Conservation (phyloP, 768 basidiomycete species). For the Pluteus cervinus region DNA sequence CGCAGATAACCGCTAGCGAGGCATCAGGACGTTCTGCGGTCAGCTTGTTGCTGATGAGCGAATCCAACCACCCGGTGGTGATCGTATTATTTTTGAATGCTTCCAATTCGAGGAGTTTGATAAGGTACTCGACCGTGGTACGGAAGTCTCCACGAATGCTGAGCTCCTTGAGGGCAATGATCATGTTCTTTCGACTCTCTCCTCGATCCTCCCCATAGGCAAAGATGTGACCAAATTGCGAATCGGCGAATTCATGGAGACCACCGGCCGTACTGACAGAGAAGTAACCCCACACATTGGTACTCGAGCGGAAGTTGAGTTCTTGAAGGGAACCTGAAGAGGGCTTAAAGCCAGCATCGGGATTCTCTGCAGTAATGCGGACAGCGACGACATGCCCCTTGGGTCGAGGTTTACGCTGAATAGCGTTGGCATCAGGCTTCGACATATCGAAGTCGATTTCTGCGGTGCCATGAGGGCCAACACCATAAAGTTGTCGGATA, state of each 20-base stretch:
- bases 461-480: slow-evolving; percentile 81
- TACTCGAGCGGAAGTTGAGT: slow-evolving; percentile 98
- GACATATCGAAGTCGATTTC: slow-evolving; percentile 97
- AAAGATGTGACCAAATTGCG: slow-evolving; percentile 99
- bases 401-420: slow-evolving; percentile 92
- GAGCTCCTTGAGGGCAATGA: slow-evolving; percentile 95
- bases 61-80: slow-evolving; percentile 98
- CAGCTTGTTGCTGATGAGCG: slow-evolving; percentile 92
- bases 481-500: slow-evolving; percentile 93
- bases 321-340: slow-evolving; percentile 96
- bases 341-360: slow-evolving; percentile 99
- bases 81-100: slow-evolving; percentile 97
- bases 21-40: slow-evolving; percentile 95
- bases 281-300: slow-evolving; percentile 99
- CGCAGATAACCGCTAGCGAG: slow-evolving; percentile 91
- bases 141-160: slow-evolving; percentile 99
- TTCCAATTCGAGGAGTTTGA: slow-evolving; percentile 93
- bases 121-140: slow-evolving; percentile 97
- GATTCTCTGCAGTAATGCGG: slow-evolving; percentile 98
- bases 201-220: slow-evolving; percentile 95
- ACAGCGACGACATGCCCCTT: slow-evolving; percentile 99
- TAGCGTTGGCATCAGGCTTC: slow-evolving; percentile 78
- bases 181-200: slow-evolving; percentile 98
- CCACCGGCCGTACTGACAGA: slow-evolving; percentile 94
- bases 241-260: slow-evolving; percentile 98